These are phyloP conservation scores for Phytopythium aichiense DNA, from an alignment of 352 stramenopile genomes.

Conservation along the genomic window DNA sequence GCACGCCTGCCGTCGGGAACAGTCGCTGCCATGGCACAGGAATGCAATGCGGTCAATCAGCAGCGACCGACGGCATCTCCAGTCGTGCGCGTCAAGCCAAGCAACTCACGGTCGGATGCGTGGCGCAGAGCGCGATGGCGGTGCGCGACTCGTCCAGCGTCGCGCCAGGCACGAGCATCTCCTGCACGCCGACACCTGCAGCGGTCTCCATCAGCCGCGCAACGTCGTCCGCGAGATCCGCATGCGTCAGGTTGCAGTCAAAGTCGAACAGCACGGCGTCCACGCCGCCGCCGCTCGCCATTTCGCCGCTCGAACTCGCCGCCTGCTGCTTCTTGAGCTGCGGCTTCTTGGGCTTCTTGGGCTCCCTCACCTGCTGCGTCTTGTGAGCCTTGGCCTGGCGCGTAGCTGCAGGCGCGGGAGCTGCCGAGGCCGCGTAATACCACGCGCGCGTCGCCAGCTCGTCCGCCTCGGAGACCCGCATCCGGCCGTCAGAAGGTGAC, in stretches of 20 bases:
- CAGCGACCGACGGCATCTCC: too few relatives aligned
- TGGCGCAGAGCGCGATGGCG: constrained; percentile 50
- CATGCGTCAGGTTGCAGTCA: constrained; percentile 80
- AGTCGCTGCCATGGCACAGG: too few relatives aligned
- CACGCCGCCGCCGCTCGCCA: neutral
- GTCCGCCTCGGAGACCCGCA: neutral
- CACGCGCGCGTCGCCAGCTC: constrained; percentile 9
- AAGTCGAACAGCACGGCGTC: constrained; percentile 56
- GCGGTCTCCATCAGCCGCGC: constrained; percentile 33
- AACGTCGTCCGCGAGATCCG: constrained; percentile 45
- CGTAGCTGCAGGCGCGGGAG: neutral
- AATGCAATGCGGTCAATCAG: too few relatives aligned
- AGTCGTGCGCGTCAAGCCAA: neutral
- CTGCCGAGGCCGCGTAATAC: constrained; percentile 9
- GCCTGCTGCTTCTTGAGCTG: constrained; percentile 11
- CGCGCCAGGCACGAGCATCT: constrained; percentile 75
- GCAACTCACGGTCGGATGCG: constrained; percentile 28
- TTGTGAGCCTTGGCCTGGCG: neutral
- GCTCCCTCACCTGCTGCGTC: constrained; percentile 3
- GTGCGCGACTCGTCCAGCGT: constrained; percentile 62
- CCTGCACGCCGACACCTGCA: constrained; percentile 35
- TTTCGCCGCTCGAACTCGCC: neutral
- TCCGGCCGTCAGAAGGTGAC: too few relatives aligned
- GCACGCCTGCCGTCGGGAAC: too few relatives aligned
- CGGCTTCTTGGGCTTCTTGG: constrained; percentile 3